Evolutionary conservation across 495 filamentous ascomycete species (phyloP).

Genomic region (Penicillium paradoxum): DNA sequence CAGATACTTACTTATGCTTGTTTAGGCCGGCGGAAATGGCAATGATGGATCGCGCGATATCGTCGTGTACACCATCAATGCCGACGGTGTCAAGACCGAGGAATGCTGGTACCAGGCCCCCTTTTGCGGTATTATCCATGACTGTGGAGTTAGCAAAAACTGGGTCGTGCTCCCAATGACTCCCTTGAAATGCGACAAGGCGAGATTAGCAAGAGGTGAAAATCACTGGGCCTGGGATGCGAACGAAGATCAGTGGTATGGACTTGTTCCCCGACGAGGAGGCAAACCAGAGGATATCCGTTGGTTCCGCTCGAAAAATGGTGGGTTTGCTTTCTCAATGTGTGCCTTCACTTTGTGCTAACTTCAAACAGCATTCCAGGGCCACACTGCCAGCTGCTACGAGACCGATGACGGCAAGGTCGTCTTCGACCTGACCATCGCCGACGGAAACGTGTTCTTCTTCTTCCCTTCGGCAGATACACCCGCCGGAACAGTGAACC

Average conservation of each 20-base stretch:
- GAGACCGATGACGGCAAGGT: conserved; percentile 45
- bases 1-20: background rate
- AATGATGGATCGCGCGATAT: conserved; percentile 40
- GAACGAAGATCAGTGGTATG: conserved; percentile 47
- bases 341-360: background rate
- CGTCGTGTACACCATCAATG: conserved; percentile 41
- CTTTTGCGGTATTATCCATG: conserved; percentile 52
- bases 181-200: conserved; percentile 44
- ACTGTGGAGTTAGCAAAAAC: conserved; percentile 46
- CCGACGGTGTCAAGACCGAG: conserved; percentile 39
- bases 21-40: conserved; percentile 9
- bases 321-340: background rate
- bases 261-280: conserved; percentile 42
- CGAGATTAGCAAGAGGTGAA: conserved; percentile 45
- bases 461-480: conserved; percentile 40
- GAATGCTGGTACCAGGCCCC: conserved; percentile 48
- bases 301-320: conserved; percentile 9
- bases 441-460: conserved; percentile 53
- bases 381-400: conserved; percentile 47
- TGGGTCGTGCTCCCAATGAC: conserved; percentile 47
- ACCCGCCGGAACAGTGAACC: conserved; percentile 2
- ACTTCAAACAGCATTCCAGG: conserved; percentile 34
- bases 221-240: conserved; percentile 54
- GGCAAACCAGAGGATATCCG: conserved; percentile 47
- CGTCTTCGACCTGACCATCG: conserved; percentile 50